Base-by-base conservation (phyloP, 2,329 filamentous ascomycete genomes). In the Pestalotiopsis sp. region DNA sequence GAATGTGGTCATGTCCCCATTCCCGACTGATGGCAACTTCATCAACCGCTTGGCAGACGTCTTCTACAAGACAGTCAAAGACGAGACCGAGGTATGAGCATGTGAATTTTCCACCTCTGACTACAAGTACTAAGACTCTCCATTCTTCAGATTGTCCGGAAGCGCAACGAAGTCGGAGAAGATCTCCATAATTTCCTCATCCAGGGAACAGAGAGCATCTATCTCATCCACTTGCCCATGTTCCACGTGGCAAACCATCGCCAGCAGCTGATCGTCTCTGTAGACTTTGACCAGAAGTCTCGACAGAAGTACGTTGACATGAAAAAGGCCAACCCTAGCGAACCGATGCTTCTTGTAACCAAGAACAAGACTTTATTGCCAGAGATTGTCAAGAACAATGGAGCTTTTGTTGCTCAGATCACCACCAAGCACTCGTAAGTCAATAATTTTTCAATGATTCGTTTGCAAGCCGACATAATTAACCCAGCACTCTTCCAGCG, bases 1-100 rank as follows among this genome's bases (percentile, higher is more conserved):
- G 9, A 86, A 85, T 31, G 84, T 85, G 0, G 81, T 84, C 41
- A 86, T 86, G 83, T 82, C 79, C 4, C 81, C 82, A 0, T 84
- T 81, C 59, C 80, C 81, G 0, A 81, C 80, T 2, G 78, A 80
- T 17, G 74, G 74, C 1, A 77, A 79, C 57, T 84, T 85, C 69
- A 78, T 83, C 49, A 74, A 74, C 13, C 75, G 78, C 2, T 66
- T 85, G 9, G 81, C 80, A 9, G 58, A 68, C 0, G 75, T 76
- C 20, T 77, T 84, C 36, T 74, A 76, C 57, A 49, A 77, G 0
- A 72, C 76, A 1, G 78, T 81, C 11, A 68, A 69, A 3, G 66
- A 75, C 0, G 80, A 82, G 63, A 72, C 72, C 4, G 65, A 72
- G 71, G 72, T 73, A 62, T 45, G 14, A 36, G 7, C 31, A 9